These are phyloP conservation scores for Spathaspora hagerdaliae DNA, from an alignment of 805 yeast species.

Conservation along the genomic window DNA sequence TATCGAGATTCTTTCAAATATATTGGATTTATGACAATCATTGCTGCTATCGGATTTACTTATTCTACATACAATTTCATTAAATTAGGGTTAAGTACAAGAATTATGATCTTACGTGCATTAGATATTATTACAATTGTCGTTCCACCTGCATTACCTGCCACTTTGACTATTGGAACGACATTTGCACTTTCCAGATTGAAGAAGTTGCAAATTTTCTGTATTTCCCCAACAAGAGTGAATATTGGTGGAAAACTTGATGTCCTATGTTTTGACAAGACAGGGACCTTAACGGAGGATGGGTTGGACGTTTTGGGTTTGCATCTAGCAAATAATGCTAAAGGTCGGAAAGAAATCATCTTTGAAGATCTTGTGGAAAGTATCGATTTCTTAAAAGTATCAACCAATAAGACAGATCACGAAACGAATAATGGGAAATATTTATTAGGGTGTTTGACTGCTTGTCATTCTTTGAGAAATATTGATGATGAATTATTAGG, in stretches of 20 bases:
- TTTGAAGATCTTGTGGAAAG: conserved; percentile 25
- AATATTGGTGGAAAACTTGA: conserved; percentile 96
- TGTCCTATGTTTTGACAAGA: conserved; percentile 88
- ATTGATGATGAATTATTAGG: conserved; percentile 83
- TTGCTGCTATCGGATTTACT: conserved; percentile 81
- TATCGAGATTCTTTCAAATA: conserved; percentile 93
- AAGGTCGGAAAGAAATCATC: conserved; percentile 35
- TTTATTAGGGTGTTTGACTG: conserved; percentile 48
- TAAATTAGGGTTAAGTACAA: conserved; percentile 64
- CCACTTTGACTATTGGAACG: conserved; percentile 94
- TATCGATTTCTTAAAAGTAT: conserved; percentile 7
- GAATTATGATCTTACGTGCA: conserved; percentile 78
- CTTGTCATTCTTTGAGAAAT: conserved; percentile 83
- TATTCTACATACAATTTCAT: conserved; percentile 82
- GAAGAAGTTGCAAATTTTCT: conserved; percentile 61
- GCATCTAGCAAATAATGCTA: conserved; percentile 39
- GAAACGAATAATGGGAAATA: conserved; percentile 26
- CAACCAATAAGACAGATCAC: conserved; percentile 10
- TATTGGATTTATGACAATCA: conserved; percentile 87
- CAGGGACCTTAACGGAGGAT: conserved; percentile 96
- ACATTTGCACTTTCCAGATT: conserved; percentile 83
- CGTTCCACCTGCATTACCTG: conserved; percentile 98
- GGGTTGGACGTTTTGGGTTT: conserved; percentile 81
- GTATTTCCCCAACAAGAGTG: conserved; percentile 91
- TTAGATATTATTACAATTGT: conserved; percentile 93